phyloP scores from a whole-genome alignment of 208 protist species.

The Naegleria gruberi region DNA sequence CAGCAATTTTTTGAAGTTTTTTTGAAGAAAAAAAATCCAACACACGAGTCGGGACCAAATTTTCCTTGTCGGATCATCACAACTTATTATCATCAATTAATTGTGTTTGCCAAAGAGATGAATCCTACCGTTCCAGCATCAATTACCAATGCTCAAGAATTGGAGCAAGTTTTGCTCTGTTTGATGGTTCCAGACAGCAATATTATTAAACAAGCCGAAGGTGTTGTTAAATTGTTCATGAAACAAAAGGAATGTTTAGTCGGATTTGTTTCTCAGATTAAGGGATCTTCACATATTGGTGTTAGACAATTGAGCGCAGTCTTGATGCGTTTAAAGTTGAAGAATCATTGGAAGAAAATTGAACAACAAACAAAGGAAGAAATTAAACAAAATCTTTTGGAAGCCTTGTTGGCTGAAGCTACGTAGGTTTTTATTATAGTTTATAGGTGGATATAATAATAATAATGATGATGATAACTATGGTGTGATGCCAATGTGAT shows the following conservation, averaged over 20 bases:
- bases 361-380: neutral
- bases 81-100: too few relatives aligned
- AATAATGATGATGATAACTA: too few relatives aligned
- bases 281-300: neutral
- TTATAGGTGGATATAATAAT: too few relatives aligned
- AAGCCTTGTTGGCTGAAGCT: neutral
- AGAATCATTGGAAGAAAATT: constrained; percentile 27
- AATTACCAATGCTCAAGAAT: constrained; percentile 10
- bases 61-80: too few relatives aligned
- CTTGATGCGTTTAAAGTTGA: constrained; percentile 33
- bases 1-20: too few relatives aligned
- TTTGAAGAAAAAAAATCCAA: too few relatives aligned
- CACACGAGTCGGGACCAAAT: too few relatives aligned
- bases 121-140: too few relatives aligned
- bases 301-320: constrained; percentile 36
- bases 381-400: constrained; percentile 25
- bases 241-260: neutral
- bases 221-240: neutral
- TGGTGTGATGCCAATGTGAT: too few relatives aligned
- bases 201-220: neutral
- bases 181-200: neutral
- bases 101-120: too few relatives aligned
- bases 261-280: constrained; percentile 5
- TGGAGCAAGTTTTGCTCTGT: neutral
- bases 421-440: neutral